Conservation (phyloP, 306 rosid genomes). For the Vicia villosa region DNA sequence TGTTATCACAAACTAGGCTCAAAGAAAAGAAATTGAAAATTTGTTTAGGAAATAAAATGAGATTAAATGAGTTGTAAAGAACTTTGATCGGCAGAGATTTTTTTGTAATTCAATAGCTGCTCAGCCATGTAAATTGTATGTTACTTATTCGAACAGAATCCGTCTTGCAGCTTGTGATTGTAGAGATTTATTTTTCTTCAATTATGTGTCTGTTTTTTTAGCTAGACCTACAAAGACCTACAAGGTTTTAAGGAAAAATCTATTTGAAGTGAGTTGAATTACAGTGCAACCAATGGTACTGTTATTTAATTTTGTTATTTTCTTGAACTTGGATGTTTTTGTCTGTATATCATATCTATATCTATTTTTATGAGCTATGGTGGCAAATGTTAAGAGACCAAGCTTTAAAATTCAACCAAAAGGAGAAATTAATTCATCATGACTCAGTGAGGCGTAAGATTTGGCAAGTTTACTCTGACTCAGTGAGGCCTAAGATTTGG, state of each 20-base stretch:
- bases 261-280: constrained; percentile 16
- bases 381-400: too few species aligned
- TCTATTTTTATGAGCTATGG: background rate
- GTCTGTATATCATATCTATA: background rate
- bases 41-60: constrained; percentile 34
- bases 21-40: constrained; percentile 29
- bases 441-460: too few species aligned
- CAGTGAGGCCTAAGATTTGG: too few species aligned
- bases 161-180: constrained; percentile 12
- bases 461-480: too few species aligned
- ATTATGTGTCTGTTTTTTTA: constrained; percentile 6
- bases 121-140: constrained; percentile 57
- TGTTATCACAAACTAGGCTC: constrained; percentile 37
- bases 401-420: too few species aligned
- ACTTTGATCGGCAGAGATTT: constrained; percentile 24
- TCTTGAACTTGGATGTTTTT: constrained; percentile 7
- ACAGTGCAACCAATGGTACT: background rate
- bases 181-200: constrained; percentile 29
- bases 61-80: constrained; percentile 37
- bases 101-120: constrained; percentile 40
- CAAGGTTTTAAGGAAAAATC: constrained; percentile 16
- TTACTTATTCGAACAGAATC: constrained; percentile 37
- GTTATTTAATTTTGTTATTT: constrained; percentile 16
- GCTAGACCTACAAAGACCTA: constrained; percentile 7
- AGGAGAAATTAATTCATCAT: too few species aligned